Conservation (phyloP, 1,284 basidiomycete species). For the Melampsora abietis-canadensis region DNA sequence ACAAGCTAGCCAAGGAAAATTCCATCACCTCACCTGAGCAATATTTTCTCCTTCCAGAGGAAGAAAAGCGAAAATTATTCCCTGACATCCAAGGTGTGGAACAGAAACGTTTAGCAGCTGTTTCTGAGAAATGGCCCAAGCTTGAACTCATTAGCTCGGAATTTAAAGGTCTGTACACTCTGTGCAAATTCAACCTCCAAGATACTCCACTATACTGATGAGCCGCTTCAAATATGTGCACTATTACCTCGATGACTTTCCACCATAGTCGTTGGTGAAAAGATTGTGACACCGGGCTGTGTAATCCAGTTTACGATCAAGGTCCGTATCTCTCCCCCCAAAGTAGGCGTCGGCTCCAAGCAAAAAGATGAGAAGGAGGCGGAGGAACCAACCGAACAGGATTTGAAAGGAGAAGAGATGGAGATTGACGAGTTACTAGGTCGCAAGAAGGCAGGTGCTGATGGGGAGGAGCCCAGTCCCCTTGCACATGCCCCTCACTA, state of each 20-base stretch:
- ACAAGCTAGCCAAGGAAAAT: constrained; percentile 57
- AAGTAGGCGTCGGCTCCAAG: constrained; percentile 48
- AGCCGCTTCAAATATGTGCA: neutral
- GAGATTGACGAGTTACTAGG: constrained; percentile 67
- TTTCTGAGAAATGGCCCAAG: constrained; percentile 70
- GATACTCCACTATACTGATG: neutral
- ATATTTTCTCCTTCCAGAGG: constrained; percentile 48
- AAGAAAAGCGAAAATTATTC: constrained; percentile 59
- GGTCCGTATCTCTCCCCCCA: constrained; percentile 61
- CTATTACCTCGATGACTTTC: neutral
- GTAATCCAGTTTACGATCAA: constrained; percentile 86
- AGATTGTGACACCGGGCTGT: constrained; percentile 77
- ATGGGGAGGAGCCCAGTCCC: constrained; percentile 58
- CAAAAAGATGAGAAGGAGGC: constrained; percentile 32
- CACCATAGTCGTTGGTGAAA: constrained; percentile 80
- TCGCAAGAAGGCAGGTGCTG: constrained; percentile 61
- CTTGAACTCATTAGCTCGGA: constrained; percentile 77
- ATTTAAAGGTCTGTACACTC: constrained; percentile 69
- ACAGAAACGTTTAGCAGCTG: constrained; percentile 54
- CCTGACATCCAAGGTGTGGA: constrained; percentile 48
- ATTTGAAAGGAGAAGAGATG: constrained; percentile 60
- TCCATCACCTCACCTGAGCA: constrained; percentile 50
- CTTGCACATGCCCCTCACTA: constrained; percentile 86
- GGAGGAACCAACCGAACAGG: constrained; percentile 50
- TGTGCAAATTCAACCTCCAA: constrained; percentile 30